These are phyloP conservation scores for Coprinopsis sp. DNA, from an alignment of 768 basidiomycete species.

Conservation along the genomic window DNA sequence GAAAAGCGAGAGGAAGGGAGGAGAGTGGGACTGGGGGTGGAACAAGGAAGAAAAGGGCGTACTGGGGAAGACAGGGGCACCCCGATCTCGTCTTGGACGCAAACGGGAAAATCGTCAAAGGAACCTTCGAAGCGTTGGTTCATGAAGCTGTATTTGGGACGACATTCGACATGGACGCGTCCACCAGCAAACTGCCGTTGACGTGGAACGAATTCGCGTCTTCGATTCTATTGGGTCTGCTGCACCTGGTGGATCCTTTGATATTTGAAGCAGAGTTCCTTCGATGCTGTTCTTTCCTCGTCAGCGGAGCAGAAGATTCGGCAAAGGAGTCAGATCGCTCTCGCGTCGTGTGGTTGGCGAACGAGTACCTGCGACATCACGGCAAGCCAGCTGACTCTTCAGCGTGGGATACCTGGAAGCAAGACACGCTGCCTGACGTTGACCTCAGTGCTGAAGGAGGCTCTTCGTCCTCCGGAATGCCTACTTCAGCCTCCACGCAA, in stretches of 20 bases:
- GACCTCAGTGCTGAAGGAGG: slow-evolving; percentile 21
- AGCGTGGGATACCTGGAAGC: slow-evolving; percentile 57
- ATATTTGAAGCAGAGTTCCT: slow-evolving; percentile 67
- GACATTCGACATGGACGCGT: slow-evolving; percentile 46
- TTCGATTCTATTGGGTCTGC: slow-evolving; percentile 56
- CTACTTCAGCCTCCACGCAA: slow-evolving; percentile 45
- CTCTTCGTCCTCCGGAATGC: slow-evolving; percentile 25
- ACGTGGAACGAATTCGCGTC: slow-evolving; percentile 65
- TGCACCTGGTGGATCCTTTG: slow-evolving; percentile 45
- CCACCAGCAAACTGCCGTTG: slow-evolving; percentile 19
- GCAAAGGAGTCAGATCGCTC: slow-evolving; percentile 32
- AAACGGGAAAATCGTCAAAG: slow-evolving; percentile 47
- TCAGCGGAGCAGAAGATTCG: slow-evolving; percentile 48
- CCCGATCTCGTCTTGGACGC: slow-evolving; percentile 53
- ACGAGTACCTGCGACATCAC: slow-evolving; percentile 59
- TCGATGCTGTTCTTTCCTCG: slow-evolving; percentile 60
- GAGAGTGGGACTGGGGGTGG: slow-evolving; percentile 11
- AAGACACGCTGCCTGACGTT: slow-evolving; percentile 45
- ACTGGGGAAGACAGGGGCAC: slow-evolving; percentile 75
- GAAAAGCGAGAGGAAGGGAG: slow-evolving; percentile 27
- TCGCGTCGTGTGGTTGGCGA: slow-evolving; percentile 61
- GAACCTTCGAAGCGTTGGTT: slow-evolving; percentile 71
- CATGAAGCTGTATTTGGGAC: slow-evolving; percentile 83
- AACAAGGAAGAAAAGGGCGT: slow-evolving; percentile 58
- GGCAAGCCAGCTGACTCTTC: slow-evolving; percentile 44